Base-by-base conservation (phyloP, 2,329 filamentous ascomycete genomes). In the Onygena corvina region DNA sequence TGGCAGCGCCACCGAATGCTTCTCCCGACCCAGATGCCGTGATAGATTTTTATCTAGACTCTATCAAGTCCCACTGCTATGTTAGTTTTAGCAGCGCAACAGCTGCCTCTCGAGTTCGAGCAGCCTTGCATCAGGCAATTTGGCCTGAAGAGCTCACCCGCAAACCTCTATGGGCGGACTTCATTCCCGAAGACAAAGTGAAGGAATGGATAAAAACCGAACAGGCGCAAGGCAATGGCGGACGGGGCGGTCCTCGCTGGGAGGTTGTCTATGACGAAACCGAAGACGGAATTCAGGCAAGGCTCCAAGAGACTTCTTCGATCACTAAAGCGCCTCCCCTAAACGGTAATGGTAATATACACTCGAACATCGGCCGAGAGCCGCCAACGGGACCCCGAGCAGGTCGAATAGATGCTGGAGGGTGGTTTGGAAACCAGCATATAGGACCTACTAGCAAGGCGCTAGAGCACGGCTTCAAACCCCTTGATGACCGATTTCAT, bases 61-160 rank as follows among this genome's bases (percentile, higher is more conserved):
- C 76, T 27, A 85, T 96, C 59, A 83, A 85, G 55, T 93, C 89
- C 0, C 92, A 98, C 64, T 87, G 87, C 6, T 85, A 95, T 60
- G 83, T 83, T 31, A 71, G 78, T 20, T 90, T 96, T 62, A 70
- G 72, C 38, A 82, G 74, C 40, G 71, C 80, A 7, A 71, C 80
- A 2, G 81, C 84, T 2, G 92, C 92, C 3, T 80, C 82, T 0
- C 77, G 86, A 18, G 88, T 86, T 6, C 83, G 90, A 45, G 76
- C 79, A 7, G 76, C 77, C 2, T 71, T 96, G 1, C 90, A 98
- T 65, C 78, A 80, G 51, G 76, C 76, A 18, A 76, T 88, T 30
- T 96, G 89, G 86, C 90, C 90, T 0, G 79, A 88, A 51, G 90
- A 96, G 67, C 80, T 82, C 51, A 85, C 83, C 56, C 77, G 92